Percentiles rank a stretch among this genome's conserved stretches.
These are phyloP conservation scores for Arthroderma sp. DNA, from an alignment of 2,329 filamentous ascomycete genomes.

Conservation along the genomic window DNA sequence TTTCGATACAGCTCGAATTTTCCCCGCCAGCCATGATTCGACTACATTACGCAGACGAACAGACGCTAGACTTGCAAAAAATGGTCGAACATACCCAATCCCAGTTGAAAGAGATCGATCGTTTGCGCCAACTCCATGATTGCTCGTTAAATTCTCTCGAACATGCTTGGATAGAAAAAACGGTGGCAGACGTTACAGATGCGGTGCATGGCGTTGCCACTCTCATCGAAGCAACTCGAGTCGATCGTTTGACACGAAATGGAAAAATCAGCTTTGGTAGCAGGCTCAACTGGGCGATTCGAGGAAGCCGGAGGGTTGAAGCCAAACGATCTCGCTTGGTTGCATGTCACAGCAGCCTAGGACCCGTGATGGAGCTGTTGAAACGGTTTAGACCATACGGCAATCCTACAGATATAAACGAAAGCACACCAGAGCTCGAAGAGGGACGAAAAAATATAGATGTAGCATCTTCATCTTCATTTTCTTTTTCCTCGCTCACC, in stretches of 20 bases:
- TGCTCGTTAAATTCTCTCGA: constrained; percentile 8
- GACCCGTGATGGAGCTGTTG: constrained; percentile 10
- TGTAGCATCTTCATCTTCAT: no score
- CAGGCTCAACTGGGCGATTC: constrained; percentile 13
- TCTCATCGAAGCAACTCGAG: constrained; percentile 13
- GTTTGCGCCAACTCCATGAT: constrained; percentile 8
- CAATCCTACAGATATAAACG: no score
- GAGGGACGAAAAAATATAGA: no score
- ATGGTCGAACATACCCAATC: constrained; percentile 9
- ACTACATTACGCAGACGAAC: constrained; percentile 5
- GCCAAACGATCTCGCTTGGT: constrained; percentile 11
- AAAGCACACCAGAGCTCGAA: no score
- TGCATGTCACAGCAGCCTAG: constrained; percentile 12
- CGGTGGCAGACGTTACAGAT: constrained; percentile 21
- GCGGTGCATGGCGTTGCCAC: constrained; percentile 19
- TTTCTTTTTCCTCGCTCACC: no score
- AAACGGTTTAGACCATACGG: no score
- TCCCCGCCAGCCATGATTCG: background rate
- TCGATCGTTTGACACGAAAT: constrained; percentile 11
- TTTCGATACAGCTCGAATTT: background rate
- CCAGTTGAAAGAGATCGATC: constrained; percentile 12
- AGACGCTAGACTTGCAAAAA: constrained; percentile 9
- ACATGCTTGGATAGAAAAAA: constrained; percentile 15
- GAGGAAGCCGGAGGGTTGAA: constrained; percentile 10
- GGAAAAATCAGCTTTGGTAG: constrained; percentile 8